Base-by-base conservation (phyloP, 164 flowering plant genomes). In the Tinospora cordifolia region DNA sequence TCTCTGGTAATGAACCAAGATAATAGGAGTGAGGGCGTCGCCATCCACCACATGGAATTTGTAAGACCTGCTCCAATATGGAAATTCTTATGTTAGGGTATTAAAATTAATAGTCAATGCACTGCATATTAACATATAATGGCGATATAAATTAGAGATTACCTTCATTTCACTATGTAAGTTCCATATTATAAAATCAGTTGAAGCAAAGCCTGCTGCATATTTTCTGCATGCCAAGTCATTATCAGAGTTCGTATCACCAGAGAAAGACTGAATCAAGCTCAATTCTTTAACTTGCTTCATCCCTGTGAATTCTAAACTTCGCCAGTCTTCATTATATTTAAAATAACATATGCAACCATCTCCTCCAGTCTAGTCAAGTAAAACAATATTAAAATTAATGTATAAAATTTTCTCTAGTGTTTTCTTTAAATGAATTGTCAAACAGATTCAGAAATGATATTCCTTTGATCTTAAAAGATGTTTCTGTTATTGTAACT, bases 1-100 rank as follows among this genome's bases (percentile, higher is more conserved):
- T 69, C 74, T 90, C 97, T 66, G 99, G 92, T 66, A 80, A 69
- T 66, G 82, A 82, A 68, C 98, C 97, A 72, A 95, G 85, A 80
- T 79, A 83, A 80, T 81, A 88, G 65, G 97, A 87, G 87, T 90
- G 86, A 71, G 99, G 99, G 57, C 99, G 94, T 36, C 99, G 86
- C 99, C 99, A 95, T 76, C 99, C 99, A 75, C 99, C 99, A 84
- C 99, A 95, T 69, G 89, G 76, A 78, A 95, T 77, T 76, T 83
- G 87, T 47, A 84, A 60, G 69, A 89, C 85, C 99, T 94, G 84
- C 71, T 38, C 62, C 73, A 77, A 69, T 14, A 22, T 26, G 69
- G 40, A 67, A 19, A 63, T 40, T 71, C 69, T 14, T 6, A 62
- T 4, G 38, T 9, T 19, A n/a, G 70, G 62, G 47, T 7, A 76